Conservation (phyloP, 176 grass and related monocot genomes). For the Elaeis guineensis region DNA sequence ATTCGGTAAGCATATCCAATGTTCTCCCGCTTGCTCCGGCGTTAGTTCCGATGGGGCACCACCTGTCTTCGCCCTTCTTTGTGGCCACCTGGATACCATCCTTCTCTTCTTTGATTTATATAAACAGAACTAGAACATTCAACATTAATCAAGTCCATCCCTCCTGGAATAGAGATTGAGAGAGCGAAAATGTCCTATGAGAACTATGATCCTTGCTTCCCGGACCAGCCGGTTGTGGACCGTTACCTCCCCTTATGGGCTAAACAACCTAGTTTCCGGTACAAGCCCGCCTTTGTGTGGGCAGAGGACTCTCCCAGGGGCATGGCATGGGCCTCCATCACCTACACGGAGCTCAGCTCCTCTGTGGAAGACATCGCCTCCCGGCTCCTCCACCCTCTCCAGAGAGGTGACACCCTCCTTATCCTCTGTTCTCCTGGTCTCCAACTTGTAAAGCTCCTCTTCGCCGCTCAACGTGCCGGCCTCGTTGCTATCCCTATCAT, state of each 20-base stretch:
- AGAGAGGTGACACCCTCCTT: conserved; percentile 31
- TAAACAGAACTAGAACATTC: too few species aligned
- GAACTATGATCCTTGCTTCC: conserved; percentile 64
- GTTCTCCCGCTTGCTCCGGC: neutral
- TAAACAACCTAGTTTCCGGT: conserved; percentile 24
- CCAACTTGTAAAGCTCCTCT: conserved; percentile 42
- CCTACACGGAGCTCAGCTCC: conserved; percentile 37
- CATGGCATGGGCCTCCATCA: conserved; percentile 8
- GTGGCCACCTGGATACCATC: neutral
- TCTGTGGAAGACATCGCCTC: conserved; percentile 33
- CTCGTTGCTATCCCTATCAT: conserved; percentile 42
- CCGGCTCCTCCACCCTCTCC: conserved; percentile 25
- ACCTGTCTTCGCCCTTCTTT: neutral
- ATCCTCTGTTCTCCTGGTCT: conserved; percentile 42
- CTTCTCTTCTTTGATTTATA: neutral
- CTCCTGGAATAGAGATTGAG: neutral
- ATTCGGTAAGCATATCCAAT: conserved; percentile 10
- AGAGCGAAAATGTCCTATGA: conserved; percentile 34
- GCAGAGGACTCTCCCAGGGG: conserved; percentile 7
- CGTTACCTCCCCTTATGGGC: conserved; percentile 51
- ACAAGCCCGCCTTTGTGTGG: conserved; percentile 45
- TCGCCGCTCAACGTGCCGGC: conserved; percentile 52
- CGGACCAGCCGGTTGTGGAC: conserved; percentile 55
- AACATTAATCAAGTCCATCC: too few species aligned
- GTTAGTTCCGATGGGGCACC: too few species aligned